Conservation (phyloP, 2,329 filamentous ascomycete genomes). For the Bipolaris cookei region DNA sequence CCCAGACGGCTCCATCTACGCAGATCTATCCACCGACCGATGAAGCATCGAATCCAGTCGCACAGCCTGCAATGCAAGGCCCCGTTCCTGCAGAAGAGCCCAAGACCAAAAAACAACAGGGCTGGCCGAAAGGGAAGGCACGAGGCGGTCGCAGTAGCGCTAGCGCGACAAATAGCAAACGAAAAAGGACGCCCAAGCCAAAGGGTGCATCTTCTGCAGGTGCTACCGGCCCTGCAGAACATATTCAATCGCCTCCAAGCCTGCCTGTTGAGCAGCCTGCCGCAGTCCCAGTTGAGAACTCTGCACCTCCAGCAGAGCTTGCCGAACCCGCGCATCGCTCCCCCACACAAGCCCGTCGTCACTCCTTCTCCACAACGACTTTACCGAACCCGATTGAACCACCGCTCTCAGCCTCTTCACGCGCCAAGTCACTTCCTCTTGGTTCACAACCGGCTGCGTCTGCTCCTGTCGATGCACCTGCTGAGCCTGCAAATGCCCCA, state of each 20-base stretch:
- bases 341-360: slow-evolving; percentile 31
- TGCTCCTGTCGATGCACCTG: slow-evolving; percentile 16
- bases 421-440: slow-evolving; percentile 44
- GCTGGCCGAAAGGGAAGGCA: slow-evolving; percentile 56
- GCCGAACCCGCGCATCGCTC: slow-evolving; percentile 14
- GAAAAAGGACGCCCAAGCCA: slow-evolving; percentile 49
- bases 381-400: slow-evolving; percentile 11
- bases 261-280: slow-evolving; percentile 35
- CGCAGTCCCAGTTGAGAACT: slow-evolving; percentile 12
- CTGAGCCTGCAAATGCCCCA: slow-evolving; percentile 16
- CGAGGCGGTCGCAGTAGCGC: slow-evolving; percentile 46
- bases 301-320: slow-evolving; percentile 11
- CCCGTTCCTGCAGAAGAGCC: slow-evolving; percentile 28
- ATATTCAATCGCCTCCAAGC: slow-evolving; percentile 45
- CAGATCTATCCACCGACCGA: slow-evolving; percentile 53
- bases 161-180: slow-evolving; percentile 45
- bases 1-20: slow-evolving; percentile 27
- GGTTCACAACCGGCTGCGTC: slow-evolving; percentile 23
- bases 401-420: slow-evolving; percentile 15
- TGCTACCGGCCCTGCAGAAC: slow-evolving; percentile 30
- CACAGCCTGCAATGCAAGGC: slow-evolving; percentile 23
- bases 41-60: slow-evolving; percentile 28
- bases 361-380: slow-evolving; percentile 38
- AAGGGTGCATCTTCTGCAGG: slow-evolving; percentile 30
- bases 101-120: slow-evolving; percentile 48